Percentiles rank a stretch among this genome's conserved stretches.
phyloP scores from a whole-genome alignment of 2,329 filamentous ascomycete species.

The Escovopsis sp. region DNA sequence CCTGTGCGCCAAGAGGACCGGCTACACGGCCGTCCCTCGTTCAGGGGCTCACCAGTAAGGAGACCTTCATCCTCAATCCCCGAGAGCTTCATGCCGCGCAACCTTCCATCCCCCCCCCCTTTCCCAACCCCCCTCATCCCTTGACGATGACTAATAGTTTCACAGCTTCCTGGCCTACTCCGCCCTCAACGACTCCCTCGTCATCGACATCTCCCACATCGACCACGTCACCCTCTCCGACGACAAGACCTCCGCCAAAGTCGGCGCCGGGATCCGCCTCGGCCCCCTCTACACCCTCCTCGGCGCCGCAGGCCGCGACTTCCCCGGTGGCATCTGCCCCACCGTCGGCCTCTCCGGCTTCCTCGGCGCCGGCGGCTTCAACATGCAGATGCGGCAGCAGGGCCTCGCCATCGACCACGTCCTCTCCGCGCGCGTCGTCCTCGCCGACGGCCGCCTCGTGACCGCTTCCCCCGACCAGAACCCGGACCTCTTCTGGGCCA shows the following conservation, averaged over 20 bases:
- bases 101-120: too few relatives aligned
- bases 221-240: constrained; percentile 5
- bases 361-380: constrained; percentile 16
- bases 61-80: too few relatives aligned
- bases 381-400: constrained; percentile 14
- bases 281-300: constrained; percentile 8
- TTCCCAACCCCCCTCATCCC: not conserved
- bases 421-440: constrained; percentile 14
- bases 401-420: constrained; percentile 16
- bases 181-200: constrained; percentile 5
- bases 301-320: constrained; percentile 4
- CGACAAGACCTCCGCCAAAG: constrained; percentile 4
- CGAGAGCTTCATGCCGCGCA: too few relatives aligned
- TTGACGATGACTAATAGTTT: not conserved
- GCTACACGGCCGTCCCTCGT: constrained; percentile 6
- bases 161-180: constrained; percentile 5
- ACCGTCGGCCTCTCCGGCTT: constrained; percentile 15
- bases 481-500: constrained; percentile 16
- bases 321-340: constrained; percentile 7
- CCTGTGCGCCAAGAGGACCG: constrained; percentile 4
- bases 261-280: constrained; percentile 8
- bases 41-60: constrained; percentile 7
- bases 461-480: constrained; percentile 11
- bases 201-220: constrained; percentile 9
- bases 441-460: constrained; percentile 12